Evolutionary conservation across 371 early-diverging fungal genomes (phyloP).

Genomic region (Conidiobolus incongruus): DNA sequence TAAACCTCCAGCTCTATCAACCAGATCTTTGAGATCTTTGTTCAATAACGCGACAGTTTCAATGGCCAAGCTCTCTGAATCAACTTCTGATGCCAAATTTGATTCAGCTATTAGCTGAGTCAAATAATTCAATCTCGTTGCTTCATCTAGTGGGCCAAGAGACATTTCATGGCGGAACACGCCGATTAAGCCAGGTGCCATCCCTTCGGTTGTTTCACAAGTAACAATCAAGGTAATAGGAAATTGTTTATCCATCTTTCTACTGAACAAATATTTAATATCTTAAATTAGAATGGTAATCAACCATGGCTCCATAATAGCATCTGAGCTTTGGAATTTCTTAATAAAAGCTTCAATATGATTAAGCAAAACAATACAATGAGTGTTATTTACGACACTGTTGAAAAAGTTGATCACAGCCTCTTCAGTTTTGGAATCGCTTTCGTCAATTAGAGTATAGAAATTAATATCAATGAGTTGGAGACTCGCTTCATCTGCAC

Average conservation of each 20-base stretch:
- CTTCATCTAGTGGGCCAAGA: slow-evolving; percentile 45
- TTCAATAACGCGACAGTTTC: slow-evolving; percentile 83
- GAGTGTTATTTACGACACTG: slow-evolving; percentile 48
- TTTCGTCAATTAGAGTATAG: slow-evolving; percentile 53
- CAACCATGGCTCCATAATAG: slow-evolving; percentile 44
- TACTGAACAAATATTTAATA: slow-evolving; percentile 24
- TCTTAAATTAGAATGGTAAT: slow-evolving; percentile 40
- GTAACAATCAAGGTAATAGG: slow-evolving; percentile 63
- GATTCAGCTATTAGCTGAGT: slow-evolving; percentile 17
- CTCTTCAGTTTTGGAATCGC: slow-evolving; percentile 53
- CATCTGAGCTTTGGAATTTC: slow-evolving; percentile 35
- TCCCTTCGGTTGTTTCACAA: slow-evolving; percentile 43
- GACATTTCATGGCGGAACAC: slow-evolving; percentile 53
- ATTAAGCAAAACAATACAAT: slow-evolving; percentile 54
- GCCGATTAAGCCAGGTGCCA: slow-evolving; percentile 38
- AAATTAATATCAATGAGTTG: slow-evolving; percentile 46
- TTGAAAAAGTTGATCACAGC: slow-evolving; percentile 48
- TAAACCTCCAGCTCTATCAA: slow-evolving; percentile 39
- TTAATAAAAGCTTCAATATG: slow-evolving; percentile 57
- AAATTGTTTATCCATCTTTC: slow-evolving; percentile 26
- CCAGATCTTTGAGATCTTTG: slow-evolving; percentile 55
- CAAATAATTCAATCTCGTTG: slow-evolving; percentile 30
- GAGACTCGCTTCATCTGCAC: slow-evolving; percentile 44
- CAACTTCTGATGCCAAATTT: slow-evolving; percentile 60
- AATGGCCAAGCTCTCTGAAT: slow-evolving; percentile 39